Evolutionary conservation across 164 flowering plant species (phyloP).

Genomic region (Euptelea pleiosperma): DNA sequence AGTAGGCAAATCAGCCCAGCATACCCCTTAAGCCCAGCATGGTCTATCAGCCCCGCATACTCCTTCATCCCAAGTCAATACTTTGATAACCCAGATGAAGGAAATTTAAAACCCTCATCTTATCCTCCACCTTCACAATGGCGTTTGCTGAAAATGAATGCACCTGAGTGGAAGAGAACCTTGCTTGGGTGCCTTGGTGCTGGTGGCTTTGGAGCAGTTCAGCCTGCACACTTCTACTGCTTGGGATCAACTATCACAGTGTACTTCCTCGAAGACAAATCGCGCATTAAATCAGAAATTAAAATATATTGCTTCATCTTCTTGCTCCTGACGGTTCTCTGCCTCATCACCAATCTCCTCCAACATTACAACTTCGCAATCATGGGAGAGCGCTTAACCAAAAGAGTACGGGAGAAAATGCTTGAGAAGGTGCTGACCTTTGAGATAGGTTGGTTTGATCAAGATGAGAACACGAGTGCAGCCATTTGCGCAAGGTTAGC

Average conservation of each 20-base stretch:
- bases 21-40: slow-evolving; percentile 12
- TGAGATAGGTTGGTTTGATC: slow-evolving; percentile 48
- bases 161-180: slow-evolving; percentile 35
- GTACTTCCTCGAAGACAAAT: slow-evolving; percentile 22
- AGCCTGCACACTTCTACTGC: slow-evolving; percentile 34
- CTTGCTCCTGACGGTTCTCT: slow-evolving; percentile 22
- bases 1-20: slow-evolving; percentile 26
- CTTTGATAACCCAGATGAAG: slow-evolving; percentile 8
- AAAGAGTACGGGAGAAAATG: slow-evolving; percentile 31
- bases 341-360: slow-evolving; percentile 30
- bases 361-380: slow-evolving; percentile 43
- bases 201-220: slow-evolving; percentile 31
- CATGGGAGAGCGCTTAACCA: slow-evolving; percentile 36
- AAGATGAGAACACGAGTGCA: slow-evolving; percentile 43
- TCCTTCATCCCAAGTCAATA: slow-evolving; percentile 13
- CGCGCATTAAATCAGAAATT: slow-evolving; percentile 22
- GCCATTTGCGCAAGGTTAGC: slow-evolving; percentile 39
- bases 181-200: slow-evolving; percentile 38
- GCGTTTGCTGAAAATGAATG: slow-evolving; percentile 34
- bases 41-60: slow-evolving; percentile 19
- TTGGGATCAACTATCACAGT: slow-evolving; percentile 31
- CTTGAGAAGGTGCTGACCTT: slow-evolving; percentile 31
- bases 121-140: slow-evolving; percentile 25
- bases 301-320: slow-evolving; percentile 30
- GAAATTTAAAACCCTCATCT: neutral